Evolutionary conservation across 176 grass and related monocot species (phyloP).

Genomic region (Oryza officinalis): DNA sequence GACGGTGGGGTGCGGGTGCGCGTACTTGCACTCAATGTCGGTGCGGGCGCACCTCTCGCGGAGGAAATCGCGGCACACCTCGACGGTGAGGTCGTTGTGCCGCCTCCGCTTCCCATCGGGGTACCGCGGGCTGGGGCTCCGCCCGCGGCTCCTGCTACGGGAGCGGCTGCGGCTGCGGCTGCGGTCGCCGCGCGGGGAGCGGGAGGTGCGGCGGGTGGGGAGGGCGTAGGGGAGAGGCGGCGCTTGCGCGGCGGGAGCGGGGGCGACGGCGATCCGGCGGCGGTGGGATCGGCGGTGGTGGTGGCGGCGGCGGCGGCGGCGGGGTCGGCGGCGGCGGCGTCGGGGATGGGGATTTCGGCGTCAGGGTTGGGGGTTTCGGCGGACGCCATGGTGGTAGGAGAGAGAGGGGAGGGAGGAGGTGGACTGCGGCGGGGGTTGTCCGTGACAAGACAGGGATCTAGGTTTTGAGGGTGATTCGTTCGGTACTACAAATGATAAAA

Average conservation of each 20-base stretch:
- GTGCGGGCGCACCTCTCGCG: constrained; percentile 52
- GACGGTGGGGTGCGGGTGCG: constrained; percentile 61
- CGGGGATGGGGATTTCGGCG: constrained; percentile 14
- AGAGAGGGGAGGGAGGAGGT: neutral
- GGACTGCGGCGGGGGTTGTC: neutral
- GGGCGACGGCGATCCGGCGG: constrained; percentile 43
- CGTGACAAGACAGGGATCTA: constrained; percentile 18
- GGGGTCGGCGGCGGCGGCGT: neutral
- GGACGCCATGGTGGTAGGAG: constrained; percentile 25
- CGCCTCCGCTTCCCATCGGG: constrained; percentile 52
- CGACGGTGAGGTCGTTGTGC: constrained; percentile 49
- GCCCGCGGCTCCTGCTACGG: neutral
- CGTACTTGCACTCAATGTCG: constrained; percentile 66
- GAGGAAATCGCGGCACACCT: constrained; percentile 62
- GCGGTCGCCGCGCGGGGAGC: constrained; percentile 34
- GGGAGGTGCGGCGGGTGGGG: constrained; percentile 40
- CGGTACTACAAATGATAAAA: too few species aligned
- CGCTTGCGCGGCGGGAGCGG: constrained; percentile 59
- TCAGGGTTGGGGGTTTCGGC: constrained; percentile 25
- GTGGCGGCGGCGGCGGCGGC: neutral
- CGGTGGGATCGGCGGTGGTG: neutral
- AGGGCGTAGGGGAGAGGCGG: constrained; percentile 43
- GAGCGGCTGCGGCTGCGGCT: neutral
- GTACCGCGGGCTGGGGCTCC: constrained; percentile 42
- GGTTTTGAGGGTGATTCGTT: neutral